Evolutionary conservation across 1,139 yeast species (phyloP).

Genomic region (Candida gigantensis): DNA sequence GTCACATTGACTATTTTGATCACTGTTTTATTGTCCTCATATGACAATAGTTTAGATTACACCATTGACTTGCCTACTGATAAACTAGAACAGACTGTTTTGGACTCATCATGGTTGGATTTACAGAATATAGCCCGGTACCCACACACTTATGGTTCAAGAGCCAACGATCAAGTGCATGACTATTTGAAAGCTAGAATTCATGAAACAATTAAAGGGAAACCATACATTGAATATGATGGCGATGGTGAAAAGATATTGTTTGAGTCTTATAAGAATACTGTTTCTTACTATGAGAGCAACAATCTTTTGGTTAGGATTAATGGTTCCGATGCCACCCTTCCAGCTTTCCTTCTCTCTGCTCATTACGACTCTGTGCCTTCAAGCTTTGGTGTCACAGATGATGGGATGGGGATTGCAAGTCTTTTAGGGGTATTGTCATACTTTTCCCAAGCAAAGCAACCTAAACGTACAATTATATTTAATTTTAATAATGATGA

Average conservation of each 20-base stretch:
- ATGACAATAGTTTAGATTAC: constrained; percentile 38
- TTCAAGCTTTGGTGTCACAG: constrained; percentile 84
- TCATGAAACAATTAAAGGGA: constrained; percentile 24
- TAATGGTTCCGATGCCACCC: constrained; percentile 55
- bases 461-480: constrained; percentile 70
- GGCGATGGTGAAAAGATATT: constrained; percentile 33
- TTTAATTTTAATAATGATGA: constrained; percentile 90
- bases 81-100: constrained; percentile 38
- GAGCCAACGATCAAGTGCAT: constrained; percentile 74
- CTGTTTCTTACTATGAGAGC: constrained; percentile 70
- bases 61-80: constrained; percentile 42
- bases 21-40: constrained; percentile 29
- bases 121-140: constrained; percentile 64
- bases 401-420: constrained; percentile 92
- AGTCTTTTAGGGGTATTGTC: constrained; percentile 72
- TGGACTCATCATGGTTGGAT: constrained; percentile 62
- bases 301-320: constrained; percentile 74
- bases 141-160: constrained; percentile 79
- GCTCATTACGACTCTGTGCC: constrained; percentile 94
- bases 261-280: constrained; percentile 34
- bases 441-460: constrained; percentile 44
- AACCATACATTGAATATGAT: constrained; percentile 49
- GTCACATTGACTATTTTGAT: constrained; percentile 42
- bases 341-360: constrained; percentile 72
- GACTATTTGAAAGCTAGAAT: constrained; percentile 59